phyloP scores from a whole-genome alignment of 1,284 basidiomycete species.

The Tilletia setariae region DNA sequence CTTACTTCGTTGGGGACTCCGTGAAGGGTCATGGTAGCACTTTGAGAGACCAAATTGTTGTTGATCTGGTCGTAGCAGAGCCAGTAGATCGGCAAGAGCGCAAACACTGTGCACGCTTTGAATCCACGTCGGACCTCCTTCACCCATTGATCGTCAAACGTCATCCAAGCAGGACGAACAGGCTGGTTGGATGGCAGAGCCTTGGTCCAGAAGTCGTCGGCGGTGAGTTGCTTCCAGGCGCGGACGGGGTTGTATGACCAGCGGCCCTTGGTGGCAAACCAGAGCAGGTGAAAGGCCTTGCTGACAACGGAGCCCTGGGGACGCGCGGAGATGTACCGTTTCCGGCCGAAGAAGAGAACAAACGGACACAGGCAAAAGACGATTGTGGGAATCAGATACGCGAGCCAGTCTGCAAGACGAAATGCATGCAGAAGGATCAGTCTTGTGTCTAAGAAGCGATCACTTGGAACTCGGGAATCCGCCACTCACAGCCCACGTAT shows the following conservation, averaged over 20 bases:
- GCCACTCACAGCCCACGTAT: conserved; percentile 54
- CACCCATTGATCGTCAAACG: conserved; percentile 63
- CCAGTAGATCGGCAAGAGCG: conserved; percentile 64
- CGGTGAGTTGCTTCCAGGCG: conserved; percentile 53
- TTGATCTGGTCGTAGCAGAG: conserved; percentile 58
- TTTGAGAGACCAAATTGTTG: conserved; percentile 68
- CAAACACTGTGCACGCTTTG: conserved; percentile 79
- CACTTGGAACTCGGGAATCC: too few species aligned
- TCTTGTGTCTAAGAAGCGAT: background rate
- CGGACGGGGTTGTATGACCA: conserved; percentile 54
- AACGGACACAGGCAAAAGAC: conserved; percentile 61
- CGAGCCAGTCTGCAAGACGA: conserved; percentile 34
- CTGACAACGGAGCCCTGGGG: conserved; percentile 77
- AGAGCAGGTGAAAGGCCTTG: conserved; percentile 55
- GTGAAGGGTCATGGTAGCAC: conserved; percentile 60
- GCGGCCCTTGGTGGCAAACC: conserved; percentile 47
- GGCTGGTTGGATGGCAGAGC: conserved; percentile 60
- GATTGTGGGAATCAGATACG: conserved; percentile 58
- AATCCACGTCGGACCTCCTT: conserved; percentile 77
- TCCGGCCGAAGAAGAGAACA: conserved; percentile 67
- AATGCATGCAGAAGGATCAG: background rate
- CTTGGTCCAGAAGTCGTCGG: conserved; percentile 72
- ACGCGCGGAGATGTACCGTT: conserved; percentile 67
- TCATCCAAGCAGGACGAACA: conserved; percentile 56
- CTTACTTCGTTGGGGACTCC: conserved; percentile 74